phyloP scores from a whole-genome alignment of 768 basidiomycete genomes.

The Neoboletus subvelutipes region DNA sequence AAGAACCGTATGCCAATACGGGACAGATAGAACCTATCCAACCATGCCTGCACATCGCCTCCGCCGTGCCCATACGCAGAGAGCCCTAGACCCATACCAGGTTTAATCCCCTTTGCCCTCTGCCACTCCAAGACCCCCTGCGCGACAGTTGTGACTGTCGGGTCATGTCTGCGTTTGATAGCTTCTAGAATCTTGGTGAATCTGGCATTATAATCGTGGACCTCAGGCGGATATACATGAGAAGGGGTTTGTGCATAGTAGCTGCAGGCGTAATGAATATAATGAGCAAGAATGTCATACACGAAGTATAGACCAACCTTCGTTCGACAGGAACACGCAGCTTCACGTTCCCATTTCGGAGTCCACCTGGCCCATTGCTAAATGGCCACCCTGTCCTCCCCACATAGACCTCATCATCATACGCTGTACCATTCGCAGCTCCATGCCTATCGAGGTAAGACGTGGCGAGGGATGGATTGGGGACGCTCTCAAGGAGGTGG shows the following conservation, averaged over 20 bases:
- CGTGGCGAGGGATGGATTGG: conserved; percentile 70
- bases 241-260: conserved; percentile 80
- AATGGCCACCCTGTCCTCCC: conserved; percentile 3
- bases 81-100: conserved; percentile 30
- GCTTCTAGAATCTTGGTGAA: conserved; percentile 86
- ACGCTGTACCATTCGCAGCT: conserved; percentile 15
- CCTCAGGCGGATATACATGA: conserved; percentile 85
- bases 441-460: conserved; percentile 35
- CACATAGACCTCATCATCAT: not conserved
- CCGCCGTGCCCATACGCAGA: conserved; percentile 59
- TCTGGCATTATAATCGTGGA: conserved; percentile 87
- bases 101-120: conserved; percentile 39
- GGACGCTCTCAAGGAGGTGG: conserved; percentile 67
- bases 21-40: conserved; percentile 96
- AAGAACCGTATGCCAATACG: conserved; percentile 95
- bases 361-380: conserved; percentile 26
- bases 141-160: conserved; percentile 95
- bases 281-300: conserved; percentile 1
- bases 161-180: conserved; percentile 95
- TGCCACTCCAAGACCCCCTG: conserved; percentile 99
- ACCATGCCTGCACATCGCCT: conserved; percentile 89
- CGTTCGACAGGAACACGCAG: conserved; percentile 83
- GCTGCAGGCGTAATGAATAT: conserved; percentile 38
- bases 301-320: conserved; percentile 46
- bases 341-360: conserved; percentile 56